Base-by-base conservation (phyloP, 2,329 filamentous ascomycete genomes). In the Fusarium brachygibbosum region DNA sequence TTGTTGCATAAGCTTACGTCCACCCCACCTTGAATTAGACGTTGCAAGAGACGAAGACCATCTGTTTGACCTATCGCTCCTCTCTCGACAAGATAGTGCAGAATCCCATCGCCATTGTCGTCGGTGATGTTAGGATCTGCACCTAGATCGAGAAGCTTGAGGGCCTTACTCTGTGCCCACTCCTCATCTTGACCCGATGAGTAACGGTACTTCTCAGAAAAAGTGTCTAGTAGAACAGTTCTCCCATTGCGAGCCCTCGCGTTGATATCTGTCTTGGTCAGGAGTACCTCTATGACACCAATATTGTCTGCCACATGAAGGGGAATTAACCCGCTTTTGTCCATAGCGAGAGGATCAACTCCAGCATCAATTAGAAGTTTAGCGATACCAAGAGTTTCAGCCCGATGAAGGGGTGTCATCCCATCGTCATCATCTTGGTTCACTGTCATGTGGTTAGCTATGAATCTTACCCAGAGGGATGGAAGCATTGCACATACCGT, bases 1-100 rank as follows among this genome's bases (percentile, higher is more conserved):
- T 7, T n/a, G 17, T 56, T 56, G 5, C 34, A 19, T 4, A 50
- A 12, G 6, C 34, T 25, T 1, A 14, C 17, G 8, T 56, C 16
- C 5, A 17, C 9, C 1, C 54, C 54, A 2, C 2, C n/a, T 2
- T 57, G 17, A 1, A 42, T 13, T 1, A 42, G 13, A 1, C 45
- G 19, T 3, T 52, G 11, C 2, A 57, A 25, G 1, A 51, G 10
- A 1, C 6, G 17, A 14, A 2, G 12, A 2, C 17, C 17, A 6
- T 29, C 29, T 5, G 29, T 14, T 3, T 28, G 9, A 3, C 13
- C 2, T 3, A 29, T 10, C 1, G 3, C 16, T 5, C 2, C 29
- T 5, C 3, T 9, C 17, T 16, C 14, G 1, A 14, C 32, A 12
- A 55, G 12, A 31, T 58, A 23, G 5, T 58, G 45, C 4, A 58